Evolutionary conservation across 768 basidiomycete species (phyloP).

Genomic region (Termitomyces eurrhizus): DNA sequence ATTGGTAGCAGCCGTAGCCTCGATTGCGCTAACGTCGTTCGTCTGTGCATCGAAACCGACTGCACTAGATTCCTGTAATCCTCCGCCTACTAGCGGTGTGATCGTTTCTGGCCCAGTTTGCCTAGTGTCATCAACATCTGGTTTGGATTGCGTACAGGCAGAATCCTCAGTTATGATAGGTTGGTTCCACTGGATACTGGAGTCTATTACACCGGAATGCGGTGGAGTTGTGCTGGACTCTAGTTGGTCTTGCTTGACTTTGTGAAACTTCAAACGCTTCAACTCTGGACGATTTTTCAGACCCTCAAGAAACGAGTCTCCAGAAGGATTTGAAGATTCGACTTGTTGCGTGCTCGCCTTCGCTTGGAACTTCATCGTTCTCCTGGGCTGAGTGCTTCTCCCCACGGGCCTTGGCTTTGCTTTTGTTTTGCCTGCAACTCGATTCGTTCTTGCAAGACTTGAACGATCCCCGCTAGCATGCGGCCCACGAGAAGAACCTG

Average conservation of each 20-base stretch:
- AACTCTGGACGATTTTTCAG: background rate
- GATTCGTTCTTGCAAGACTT: background rate
- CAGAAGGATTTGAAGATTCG: background rate
- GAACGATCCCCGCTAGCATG: background rate
- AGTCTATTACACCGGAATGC: background rate
- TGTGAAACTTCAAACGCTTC: background rate
- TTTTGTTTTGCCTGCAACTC: background rate
- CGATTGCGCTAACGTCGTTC: no score
- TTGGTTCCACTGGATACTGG: background rate
- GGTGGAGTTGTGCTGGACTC: background rate
- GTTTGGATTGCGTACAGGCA: background rate
- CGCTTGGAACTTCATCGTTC: background rate
- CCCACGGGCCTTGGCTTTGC: background rate
- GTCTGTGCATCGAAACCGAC: background rate
- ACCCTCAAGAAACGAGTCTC: background rate
- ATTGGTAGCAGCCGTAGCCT: background rate
- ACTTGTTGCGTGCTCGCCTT: background rate
- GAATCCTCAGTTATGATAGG: background rate
- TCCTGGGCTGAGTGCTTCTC: background rate
- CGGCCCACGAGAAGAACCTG: background rate
- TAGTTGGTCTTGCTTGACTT: background rate
- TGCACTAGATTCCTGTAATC: background rate
- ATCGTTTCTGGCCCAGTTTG: background rate
- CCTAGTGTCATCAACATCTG: background rate
- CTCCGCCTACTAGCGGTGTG: background rate